Percentiles rank a stretch among this genome's conserved stretches.
Evolutionary conservation across 2,329 filamentous ascomycete genomes (phyloP).

Genomic region (Neofusicoccum umdonicola): DNA sequence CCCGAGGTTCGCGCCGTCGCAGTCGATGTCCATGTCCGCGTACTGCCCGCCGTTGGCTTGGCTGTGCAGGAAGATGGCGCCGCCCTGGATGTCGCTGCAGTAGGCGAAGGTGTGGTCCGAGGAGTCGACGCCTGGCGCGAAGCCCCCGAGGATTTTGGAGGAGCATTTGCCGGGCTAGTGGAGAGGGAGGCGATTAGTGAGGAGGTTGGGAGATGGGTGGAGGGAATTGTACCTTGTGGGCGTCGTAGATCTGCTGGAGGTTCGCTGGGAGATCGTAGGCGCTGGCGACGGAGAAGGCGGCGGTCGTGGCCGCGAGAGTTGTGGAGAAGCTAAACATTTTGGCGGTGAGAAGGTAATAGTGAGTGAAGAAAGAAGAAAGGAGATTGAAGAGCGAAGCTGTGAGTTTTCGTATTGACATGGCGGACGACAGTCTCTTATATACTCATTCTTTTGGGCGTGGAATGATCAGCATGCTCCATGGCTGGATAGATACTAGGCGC

Average conservation of each 20-base stretch:
- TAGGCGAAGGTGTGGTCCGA: constrained; percentile 24
- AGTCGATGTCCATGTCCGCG: constrained; percentile 59
- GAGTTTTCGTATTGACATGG: background rate
- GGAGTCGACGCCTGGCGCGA: constrained; percentile 17
- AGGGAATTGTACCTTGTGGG: background rate
- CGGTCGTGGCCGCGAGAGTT: background rate
- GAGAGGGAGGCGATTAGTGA: too few relatives aligned
- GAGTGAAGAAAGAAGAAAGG: background rate
- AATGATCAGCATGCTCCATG: background rate
- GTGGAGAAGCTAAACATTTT: background rate
- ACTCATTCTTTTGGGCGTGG: background rate
- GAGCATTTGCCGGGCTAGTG: background rate
- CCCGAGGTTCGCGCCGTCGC: constrained; percentile 51
- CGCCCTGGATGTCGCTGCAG: constrained; percentile 23
- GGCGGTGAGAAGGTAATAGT: too few relatives aligned
- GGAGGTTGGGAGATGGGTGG: background rate
- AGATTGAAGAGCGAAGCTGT: background rate
- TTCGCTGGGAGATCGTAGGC: background rate
- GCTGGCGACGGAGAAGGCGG: background rate
- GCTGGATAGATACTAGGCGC: background rate
- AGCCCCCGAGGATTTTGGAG: background rate
- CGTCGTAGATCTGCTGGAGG: background rate
- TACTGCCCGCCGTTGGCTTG: constrained; percentile 44
- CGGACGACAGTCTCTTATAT: background rate
- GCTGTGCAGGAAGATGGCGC: constrained; percentile 45